Evolutionary conservation across 805 yeast genomes (phyloP), one percentile per base, ranked within the genome.

Genomic region (Candida coleopterorum): DNA sequence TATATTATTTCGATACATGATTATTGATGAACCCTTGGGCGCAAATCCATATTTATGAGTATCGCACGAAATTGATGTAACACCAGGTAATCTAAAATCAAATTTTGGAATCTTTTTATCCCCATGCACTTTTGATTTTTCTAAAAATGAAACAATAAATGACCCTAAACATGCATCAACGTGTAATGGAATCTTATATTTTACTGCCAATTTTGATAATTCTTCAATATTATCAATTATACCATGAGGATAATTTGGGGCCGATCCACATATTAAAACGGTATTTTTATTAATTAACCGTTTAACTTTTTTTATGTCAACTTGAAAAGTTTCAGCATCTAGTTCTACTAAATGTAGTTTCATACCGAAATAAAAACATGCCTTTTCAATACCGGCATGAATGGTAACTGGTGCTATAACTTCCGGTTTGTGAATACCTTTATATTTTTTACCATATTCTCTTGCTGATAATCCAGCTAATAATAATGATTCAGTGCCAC

Each of bases 41-140:
- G 97, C 97, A 70, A 90, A 93, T 1, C 97, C 98, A 54, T 90
- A 90, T 60, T 90, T 90, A 68, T 90, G 98, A n/a, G 98, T 90
- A 57, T 90, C 98, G 62, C 97, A 93, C n/a, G 96, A 85, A 40
- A 90, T 90, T 2, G 97, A 88, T 1, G 97, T 93, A n/a, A 93
- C 97, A 22, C 73, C 93, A 1, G 86, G 82, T 2, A 87, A 70
- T 45, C 90, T 67, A 63, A 90, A 90, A 56, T 93, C 97, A 61
- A 90, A 89, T 9, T 63, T 52, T 5, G 84, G 82, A 2, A 65
- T 45, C 4, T 47, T 45, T 9, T 49, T 55, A 34, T 61, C 68
- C 2, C 84, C 84, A 35, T 62, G 68, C 10, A 64, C 62, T 16
- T 43, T 40, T 2, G 87, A 74, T 39, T 75, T 74, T 41, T 76